A percentile compares a stretch with the other conserved stretches of the same genome.
phyloP scores from a whole-genome alignment of 768 basidiomycete species.

The Dendrothele bispora region DNA sequence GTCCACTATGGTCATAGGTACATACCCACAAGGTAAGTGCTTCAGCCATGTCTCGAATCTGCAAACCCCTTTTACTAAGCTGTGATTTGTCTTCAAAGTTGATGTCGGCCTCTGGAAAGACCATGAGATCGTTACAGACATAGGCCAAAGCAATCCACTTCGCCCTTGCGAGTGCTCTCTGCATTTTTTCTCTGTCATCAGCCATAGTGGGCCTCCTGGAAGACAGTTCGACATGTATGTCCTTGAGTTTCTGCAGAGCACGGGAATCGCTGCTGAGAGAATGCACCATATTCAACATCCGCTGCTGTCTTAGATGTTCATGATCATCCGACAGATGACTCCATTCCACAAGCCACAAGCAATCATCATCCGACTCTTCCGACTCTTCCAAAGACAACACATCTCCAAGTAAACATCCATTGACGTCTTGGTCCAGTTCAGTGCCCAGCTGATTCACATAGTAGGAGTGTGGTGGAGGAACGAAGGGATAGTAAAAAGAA shows the following conservation, averaged over 20 bases:
- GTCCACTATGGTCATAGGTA: not conserved
- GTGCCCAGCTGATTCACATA: not conserved
- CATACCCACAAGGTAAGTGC: not conserved
- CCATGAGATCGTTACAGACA: constrained; percentile 2
- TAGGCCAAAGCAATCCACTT: constrained; percentile 3
- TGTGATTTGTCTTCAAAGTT: too few relatives aligned
- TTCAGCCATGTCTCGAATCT: not conserved
- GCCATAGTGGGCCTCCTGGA: not conserved
- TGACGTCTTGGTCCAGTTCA: too few relatives aligned
- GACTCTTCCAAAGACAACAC: too few relatives aligned
- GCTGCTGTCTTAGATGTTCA: not conserved
- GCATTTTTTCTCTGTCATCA: not conserved
- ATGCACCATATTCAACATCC: not conserved
- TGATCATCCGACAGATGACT: not conserved
- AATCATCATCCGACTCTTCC: not conserved
- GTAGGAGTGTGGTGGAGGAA: not conserved
- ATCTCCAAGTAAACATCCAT: too few relatives aligned
- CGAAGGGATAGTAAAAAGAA: not conserved
- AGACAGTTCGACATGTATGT: not conserved
- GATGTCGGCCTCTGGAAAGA: not conserved
- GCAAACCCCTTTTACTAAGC: too few relatives aligned
- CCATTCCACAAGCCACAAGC: constrained; percentile 1
- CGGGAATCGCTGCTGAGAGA: not conserved
- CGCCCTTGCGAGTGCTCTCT: not conserved
- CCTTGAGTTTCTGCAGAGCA: not conserved